phyloP scores from a whole-genome alignment of 371 early-diverging fungal genomes.

The Chytridiales sp. region DNA sequence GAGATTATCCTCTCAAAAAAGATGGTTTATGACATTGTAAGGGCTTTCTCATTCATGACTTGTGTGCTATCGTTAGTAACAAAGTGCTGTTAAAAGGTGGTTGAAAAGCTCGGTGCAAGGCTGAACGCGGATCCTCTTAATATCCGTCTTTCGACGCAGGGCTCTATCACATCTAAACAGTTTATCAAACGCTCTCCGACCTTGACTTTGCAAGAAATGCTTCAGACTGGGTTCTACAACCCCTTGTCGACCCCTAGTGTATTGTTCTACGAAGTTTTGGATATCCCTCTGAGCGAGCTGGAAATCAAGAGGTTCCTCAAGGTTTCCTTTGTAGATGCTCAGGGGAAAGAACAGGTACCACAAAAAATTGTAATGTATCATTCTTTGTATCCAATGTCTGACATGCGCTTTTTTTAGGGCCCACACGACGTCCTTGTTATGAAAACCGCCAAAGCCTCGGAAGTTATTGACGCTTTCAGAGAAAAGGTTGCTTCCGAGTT shows the following conservation, averaged over 20 bases:
- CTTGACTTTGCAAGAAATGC: constrained; percentile 63
- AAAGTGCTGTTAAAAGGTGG: constrained; percentile 31
- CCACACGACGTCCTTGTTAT: constrained; percentile 39
- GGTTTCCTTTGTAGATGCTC: constrained; percentile 37
- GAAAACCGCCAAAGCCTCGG: constrained; percentile 45
- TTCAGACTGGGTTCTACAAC: constrained; percentile 37
- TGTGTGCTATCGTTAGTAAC: neutral
- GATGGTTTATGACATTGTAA: constrained; percentile 61
- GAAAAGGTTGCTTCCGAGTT: constrained; percentile 48
- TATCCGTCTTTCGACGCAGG: constrained; percentile 59
- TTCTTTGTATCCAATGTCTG: constrained; percentile 7
- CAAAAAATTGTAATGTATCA: constrained; percentile 9
- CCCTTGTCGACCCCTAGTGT: constrained; percentile 19
- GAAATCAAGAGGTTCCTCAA: constrained; percentile 69
- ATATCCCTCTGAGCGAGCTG: constrained; percentile 74
- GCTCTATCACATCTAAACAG: constrained; percentile 38
- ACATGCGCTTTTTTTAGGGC: constrained; percentile 17
- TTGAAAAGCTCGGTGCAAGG: constrained; percentile 55
- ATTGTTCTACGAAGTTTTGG: constrained; percentile 82
- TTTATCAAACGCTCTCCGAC: constrained; percentile 52
- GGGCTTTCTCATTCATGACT: neutral
- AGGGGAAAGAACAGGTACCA: constrained; percentile 40
- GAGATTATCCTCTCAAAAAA: constrained; percentile 63
- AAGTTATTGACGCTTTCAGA: constrained; percentile 59
- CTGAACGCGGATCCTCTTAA: constrained; percentile 65